Evolutionary conservation across 352 stramenopile species (phyloP), one percentile per base, ranked within the genome.

Genomic region (Aphanomyces cochlioides): DNA sequence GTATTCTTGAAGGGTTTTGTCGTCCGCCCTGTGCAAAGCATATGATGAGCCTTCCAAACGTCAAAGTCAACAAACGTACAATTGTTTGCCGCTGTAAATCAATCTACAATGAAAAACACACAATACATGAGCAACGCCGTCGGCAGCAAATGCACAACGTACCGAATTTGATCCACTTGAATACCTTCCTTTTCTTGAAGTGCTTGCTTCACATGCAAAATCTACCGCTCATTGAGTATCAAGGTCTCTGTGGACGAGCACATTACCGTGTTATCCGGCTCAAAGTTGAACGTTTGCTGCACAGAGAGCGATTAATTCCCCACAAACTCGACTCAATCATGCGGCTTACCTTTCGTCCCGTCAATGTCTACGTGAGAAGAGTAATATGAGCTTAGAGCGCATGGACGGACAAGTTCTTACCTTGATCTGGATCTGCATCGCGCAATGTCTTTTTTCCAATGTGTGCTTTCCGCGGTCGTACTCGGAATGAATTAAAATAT

Each of bases 141-240:
- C 41, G 15, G 12, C 12, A 34, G 13, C n/a, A 34, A 45, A 63
- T 43, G 19, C n/a, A 15, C 8, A 66, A 56, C 56, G 66, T 61
- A 83, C 74, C 84, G 77, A 69, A 93, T 93, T 67, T 92, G 85
- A 74, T 93, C 84, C 56, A 92, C 85, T 58, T 96, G 88, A 60
- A 98, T 98, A 64, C 96, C 97, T 79, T 99, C 97, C 79, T 99
- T 99, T 83, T 99, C 97, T 79, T 99, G 96, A 66, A 99, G 81
- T 50, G 93, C 88, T 76, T 98, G 93, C 82, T 99, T 99, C 63
- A 99, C 95, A 41, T 96, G 88, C 66, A 98, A 77, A 63, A 99
- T 97, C 84, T 98, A 56, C 36, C 39, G 15, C 64, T 43, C 37
- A 7, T 74, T n/a, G 7, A 47, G 47, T 54, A 13, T 36, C 36